Conservation (phyloP, 2,329 filamentous ascomycete species). For the Arthrinium phaeospermum region DNA sequence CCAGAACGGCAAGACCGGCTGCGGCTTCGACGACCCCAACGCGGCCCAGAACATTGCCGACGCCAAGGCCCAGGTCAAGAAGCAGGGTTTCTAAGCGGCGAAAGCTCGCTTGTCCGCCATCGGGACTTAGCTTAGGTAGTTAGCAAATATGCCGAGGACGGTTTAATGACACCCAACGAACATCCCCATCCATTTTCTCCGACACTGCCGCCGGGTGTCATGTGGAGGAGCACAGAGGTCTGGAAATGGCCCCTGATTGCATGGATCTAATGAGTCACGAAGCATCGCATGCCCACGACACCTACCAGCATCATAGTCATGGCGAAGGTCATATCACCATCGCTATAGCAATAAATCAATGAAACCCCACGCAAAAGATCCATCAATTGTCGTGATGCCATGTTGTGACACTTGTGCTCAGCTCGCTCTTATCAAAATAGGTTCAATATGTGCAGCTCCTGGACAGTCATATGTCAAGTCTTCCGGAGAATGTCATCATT, state of each 20-base stretch:
- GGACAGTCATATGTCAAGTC: too few relatives aligned
- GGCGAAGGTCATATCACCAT: neutral
- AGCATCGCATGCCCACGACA: neutral
- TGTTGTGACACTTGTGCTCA: neutral
- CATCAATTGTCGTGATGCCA: neutral
- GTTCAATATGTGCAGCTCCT: neutral
- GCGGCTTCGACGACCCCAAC: constrained; percentile 44
- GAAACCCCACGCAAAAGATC: neutral
- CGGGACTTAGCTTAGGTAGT: constrained; percentile 7
- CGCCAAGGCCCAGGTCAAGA: constrained; percentile 39
- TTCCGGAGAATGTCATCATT: too few relatives aligned
- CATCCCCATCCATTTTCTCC: neutral
- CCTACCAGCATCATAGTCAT: neutral
- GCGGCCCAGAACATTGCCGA: constrained; percentile 36
- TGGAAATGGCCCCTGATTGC: neutral
- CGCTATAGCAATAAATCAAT: neutral
- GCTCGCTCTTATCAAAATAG: neutral
- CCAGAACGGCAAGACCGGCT: constrained; percentile 45
- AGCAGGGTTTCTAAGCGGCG: constrained; percentile 41
- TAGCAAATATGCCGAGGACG: neutral
- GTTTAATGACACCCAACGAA: neutral
- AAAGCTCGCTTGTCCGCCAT: neutral
- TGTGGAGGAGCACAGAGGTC: neutral
- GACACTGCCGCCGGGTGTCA: neutral
- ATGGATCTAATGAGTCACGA: neutral